Base-by-base conservation (phyloP, 1,284 basidiomycete species). In the Sporisorium graminicola region DNA sequence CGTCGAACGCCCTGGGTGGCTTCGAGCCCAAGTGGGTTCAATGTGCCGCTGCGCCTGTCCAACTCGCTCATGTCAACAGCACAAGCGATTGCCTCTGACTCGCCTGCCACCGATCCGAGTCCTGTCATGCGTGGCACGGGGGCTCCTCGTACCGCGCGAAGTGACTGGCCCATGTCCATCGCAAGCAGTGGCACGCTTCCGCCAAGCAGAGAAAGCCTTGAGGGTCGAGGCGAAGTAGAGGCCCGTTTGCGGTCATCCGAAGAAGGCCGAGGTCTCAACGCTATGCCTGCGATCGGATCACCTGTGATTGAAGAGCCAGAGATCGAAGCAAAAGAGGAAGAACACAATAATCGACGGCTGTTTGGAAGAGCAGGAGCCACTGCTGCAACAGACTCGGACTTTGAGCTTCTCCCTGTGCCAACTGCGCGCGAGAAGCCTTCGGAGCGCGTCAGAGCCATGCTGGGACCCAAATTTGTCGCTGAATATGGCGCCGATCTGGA, bases 141-240 rank as follows among this genome's bases (percentile, higher is more conserved):
- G 33, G 51, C n/a, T 2, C 58, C 60, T 18, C 72, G 72, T 16
- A 65, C 60, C 5, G 24, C 53, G 20, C 46, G 60, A 40, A 67
- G 73, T 10, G 73, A 75, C 29, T 75, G 73, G 73, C 73, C 73
- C 20, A 66, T 63, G 57, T 75, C 73, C 2, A 58, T 75, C 22
- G 66, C 58, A 0, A 75, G 73, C 54, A 70, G 65, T 20, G 66
- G 58, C 24, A 74, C 65, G 2, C 31, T 29, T 42, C 54, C 53
- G 3, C 43, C 20, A 5, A 61, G 58, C 44, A 49, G 63, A 20
- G 66, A 54, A 42, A 70, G 66, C 40, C 29, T 63, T 3, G 66
- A 69, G 40, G 47, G 49, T 18, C 62, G 56, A 20, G 16, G 31
- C 20, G 65, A 67, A 20, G 53, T 42, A 9, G 71, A 74, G 14